Percentiles rank a stretch among this genome's conserved stretches.
phyloP scores from a whole-genome alignment of 1,139 yeast species.

The Yamadazyma siamensis region DNA sequence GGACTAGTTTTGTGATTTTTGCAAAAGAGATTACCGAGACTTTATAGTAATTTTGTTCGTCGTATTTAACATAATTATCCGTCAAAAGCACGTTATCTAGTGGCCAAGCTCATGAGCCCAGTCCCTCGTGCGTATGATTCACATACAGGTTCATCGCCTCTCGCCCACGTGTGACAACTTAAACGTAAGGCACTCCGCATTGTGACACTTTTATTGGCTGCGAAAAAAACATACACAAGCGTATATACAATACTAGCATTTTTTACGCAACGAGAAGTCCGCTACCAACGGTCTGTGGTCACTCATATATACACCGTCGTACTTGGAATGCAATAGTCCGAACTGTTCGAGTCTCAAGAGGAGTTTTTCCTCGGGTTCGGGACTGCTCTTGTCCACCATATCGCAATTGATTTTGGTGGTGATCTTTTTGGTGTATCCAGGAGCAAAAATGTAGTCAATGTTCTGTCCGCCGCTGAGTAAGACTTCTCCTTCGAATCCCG shows the following conservation, averaged over 20 bases:
- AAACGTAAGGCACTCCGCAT: no score
- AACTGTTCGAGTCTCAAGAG: constrained; percentile 25
- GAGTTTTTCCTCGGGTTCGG: constrained; percentile 13
- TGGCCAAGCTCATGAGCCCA: no score
- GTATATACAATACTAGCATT: constrained; percentile 1
- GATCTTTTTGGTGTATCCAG: constrained; percentile 24
- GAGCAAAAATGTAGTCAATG: constrained; percentile 52
- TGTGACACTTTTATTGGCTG: no score
- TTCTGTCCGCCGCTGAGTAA: constrained; percentile 30
- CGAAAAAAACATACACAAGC: no score
- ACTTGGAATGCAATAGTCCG: constrained; percentile 48
- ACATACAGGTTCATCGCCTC: no score
- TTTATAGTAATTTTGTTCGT: no score
- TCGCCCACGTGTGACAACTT: no score
- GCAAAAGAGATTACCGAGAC: no score
- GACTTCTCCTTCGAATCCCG: constrained; percentile 46
- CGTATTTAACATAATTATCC: no score
- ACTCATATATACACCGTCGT: constrained; percentile 42
- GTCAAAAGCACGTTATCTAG: no score
- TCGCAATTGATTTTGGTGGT: constrained; percentile 19
- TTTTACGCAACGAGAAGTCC: constrained; percentile 22
- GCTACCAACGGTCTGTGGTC: constrained; percentile 57
- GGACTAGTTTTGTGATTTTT: no score
- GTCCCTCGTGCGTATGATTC: no score
- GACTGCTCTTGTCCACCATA: constrained; percentile 5